Evolutionary conservation across 768 basidiomycete species (phyloP), one percentile per base, ranked within the genome.

Genomic region (Hirschioporus abietinus): DNA sequence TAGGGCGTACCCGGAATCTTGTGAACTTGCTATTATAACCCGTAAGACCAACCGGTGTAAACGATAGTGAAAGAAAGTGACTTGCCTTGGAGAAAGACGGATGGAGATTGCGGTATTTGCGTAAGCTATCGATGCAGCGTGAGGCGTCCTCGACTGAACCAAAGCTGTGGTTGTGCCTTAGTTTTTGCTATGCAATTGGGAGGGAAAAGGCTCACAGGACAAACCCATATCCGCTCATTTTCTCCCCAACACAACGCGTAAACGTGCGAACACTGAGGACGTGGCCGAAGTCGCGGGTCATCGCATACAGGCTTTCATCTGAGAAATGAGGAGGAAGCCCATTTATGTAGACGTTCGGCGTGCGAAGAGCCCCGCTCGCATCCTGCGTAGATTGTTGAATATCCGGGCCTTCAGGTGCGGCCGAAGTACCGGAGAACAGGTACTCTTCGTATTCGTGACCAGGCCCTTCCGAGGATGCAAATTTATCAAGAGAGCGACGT

Each of bases 321-420:
- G 91, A 87, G 71, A 85, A 93, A 76, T 92, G 87, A 5, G 92
- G 89, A 1, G 91, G 92, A 18, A 95, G 83, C 15, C 92, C 92
- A 72, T 94, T 94, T 78, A 94, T 93, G 74, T 94, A 94, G 0
- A 94, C 89, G 71, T 94, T 94, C 0, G 92, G 90, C 0, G 90
- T 87, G 25, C 70, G 72, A 20, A 52, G 30, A 30, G 30, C 30
- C 30, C 30, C 42, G 12, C 3, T 20, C 42, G 42, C 4, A 20
- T 52, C 42, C 20, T 52, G 42, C 3, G 42, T 15, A 52, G 12
- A 10, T 52, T 52, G 4, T 15, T 52, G 42, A 20, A 15, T 15
- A 52, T 52, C 20, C 12, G 20, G 1, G 42, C 42, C 42, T 20
- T 52, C 42, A 10, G 4, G 2, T 52, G 30, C 30, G 30, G 30